A percentile compares a stretch with the other conserved stretches of the same genome.
Evolutionary conservation across 129 eudicot species (phyloP).

Genomic region (Solidago caesia): DNA sequence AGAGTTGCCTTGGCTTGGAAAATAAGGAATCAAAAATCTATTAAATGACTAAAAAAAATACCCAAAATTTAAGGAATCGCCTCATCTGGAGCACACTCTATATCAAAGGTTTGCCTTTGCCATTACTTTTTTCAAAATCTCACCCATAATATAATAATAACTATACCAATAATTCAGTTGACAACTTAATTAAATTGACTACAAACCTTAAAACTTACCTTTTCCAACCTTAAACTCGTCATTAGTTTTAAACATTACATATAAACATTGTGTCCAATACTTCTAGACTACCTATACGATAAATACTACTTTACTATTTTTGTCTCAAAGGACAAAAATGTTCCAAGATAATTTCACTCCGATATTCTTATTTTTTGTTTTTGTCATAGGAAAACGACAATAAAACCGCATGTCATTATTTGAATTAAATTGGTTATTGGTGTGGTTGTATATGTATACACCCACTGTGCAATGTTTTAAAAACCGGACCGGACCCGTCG

Average conservation of each 20-base stretch:
- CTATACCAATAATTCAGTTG: constrained; percentile 35
- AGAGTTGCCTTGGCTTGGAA: constrained; percentile 48
- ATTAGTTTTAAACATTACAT: not conserved
- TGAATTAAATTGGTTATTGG: constrained; percentile 7
- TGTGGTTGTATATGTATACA: not conserved
- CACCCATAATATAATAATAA: constrained; percentile 29
- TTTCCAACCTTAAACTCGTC: constrained; percentile 15
- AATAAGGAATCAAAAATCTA: constrained; percentile 25
- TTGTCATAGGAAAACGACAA: too few species aligned
- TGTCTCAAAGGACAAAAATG: too few species aligned
- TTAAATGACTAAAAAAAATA: constrained; percentile 10
- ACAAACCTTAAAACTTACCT: constrained; percentile 27
- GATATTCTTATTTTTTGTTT: too few species aligned
- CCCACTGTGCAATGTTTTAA: too few species aligned
- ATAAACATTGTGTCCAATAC: too few species aligned
- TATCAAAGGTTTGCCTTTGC: constrained; percentile 30
- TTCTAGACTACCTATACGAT: not conserved
- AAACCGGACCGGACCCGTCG: too few species aligned
- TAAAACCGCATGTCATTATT: not conserved
- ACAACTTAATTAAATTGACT: constrained; percentile 30
- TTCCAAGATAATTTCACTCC: too few species aligned
- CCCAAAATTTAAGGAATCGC: constrained; percentile 15
- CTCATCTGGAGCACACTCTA: not conserved
- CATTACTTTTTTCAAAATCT: constrained; percentile 41
- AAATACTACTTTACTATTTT: not conserved